A percentile compares a stretch with the other conserved stretches of the same genome.
phyloP scores from a whole-genome alignment of 305 asterid species.

The Ajuga reptans region DNA sequence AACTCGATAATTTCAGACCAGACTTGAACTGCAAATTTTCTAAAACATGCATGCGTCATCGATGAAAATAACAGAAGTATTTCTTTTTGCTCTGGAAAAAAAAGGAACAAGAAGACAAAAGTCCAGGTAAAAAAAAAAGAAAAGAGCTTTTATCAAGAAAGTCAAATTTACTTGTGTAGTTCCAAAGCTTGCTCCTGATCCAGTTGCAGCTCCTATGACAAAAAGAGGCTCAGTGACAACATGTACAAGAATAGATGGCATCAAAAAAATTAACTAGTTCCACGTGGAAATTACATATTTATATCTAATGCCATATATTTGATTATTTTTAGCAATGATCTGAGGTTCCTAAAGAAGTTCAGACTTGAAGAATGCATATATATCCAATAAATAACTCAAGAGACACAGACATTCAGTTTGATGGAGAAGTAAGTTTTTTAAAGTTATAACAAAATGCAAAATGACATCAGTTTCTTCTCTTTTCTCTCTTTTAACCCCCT shows the following conservation, averaged over 20 bases:
- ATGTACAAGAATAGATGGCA: background rate
- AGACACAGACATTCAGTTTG: background rate
- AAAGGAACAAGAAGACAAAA: too few species aligned
- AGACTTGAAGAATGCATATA: background rate
- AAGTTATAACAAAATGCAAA: background rate
- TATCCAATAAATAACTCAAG: background rate
- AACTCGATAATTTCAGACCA: background rate
- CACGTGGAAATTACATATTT: background rate
- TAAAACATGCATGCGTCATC: background rate
- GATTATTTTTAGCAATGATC: background rate
- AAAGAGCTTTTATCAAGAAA: background rate
- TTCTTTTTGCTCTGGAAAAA: background rate
- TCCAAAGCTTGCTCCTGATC: slow-evolving; percentile 88
- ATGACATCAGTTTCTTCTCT: background rate
- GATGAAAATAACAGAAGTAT: background rate
- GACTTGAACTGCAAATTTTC: background rate
- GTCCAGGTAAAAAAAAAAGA: background rate
- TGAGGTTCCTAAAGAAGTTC: background rate
- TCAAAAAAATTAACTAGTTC: background rate
- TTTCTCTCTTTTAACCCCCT: background rate
- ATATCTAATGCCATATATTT: background rate
- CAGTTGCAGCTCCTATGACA: slow-evolving; percentile 59
- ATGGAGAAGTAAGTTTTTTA: background rate
- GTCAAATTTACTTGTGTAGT: slow-evolving; percentile 43
- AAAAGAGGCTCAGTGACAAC: slow-evolving; percentile 21